Evolutionary conservation across 2,329 filamentous ascomycete species (phyloP).

Genomic region (Lojkania enalia): DNA sequence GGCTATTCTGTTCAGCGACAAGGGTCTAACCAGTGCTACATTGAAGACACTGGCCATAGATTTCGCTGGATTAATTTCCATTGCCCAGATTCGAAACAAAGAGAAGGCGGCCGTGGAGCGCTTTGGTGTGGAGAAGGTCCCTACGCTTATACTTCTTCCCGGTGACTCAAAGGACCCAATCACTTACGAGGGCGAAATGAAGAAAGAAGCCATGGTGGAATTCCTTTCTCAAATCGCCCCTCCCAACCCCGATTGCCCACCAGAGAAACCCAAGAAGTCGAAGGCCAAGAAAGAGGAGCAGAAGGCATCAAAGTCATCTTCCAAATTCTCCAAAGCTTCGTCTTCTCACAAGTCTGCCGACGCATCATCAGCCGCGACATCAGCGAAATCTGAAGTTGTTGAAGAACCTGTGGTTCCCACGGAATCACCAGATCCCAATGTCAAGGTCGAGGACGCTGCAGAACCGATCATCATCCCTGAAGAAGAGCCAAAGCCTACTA

Average conservation of each 20-base stretch:
- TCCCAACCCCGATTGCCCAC: slow-evolving; percentile 77
- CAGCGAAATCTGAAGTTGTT: slow-evolving; percentile 55
- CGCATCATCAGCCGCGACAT: slow-evolving; percentile 50
- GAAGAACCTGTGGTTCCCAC: slow-evolving; percentile 55
- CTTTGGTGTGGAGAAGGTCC: slow-evolving; percentile 78
- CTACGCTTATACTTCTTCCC: slow-evolving; percentile 78
- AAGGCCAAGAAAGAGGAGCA: slow-evolving; percentile 50
- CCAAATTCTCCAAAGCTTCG: slow-evolving; percentile 55
- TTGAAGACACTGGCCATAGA: slow-evolving; percentile 87
- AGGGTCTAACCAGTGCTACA: slow-evolving; percentile 82
- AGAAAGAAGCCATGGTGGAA: slow-evolving; percentile 77
- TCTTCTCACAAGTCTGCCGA: slow-evolving; percentile 56
- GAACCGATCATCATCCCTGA: slow-evolving; percentile 58
- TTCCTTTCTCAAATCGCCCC: slow-evolving; percentile 80
- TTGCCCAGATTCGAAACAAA: slow-evolving; percentile 84
- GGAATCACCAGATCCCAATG: slow-evolving; percentile 57
- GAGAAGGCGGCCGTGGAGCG: slow-evolving; percentile 71
- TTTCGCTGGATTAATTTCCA: slow-evolving; percentile 75
- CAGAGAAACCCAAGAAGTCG: slow-evolving; percentile 51
- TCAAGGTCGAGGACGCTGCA: slow-evolving; percentile 49
- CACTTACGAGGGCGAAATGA: slow-evolving; percentile 79
- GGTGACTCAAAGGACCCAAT: slow-evolving; percentile 69
- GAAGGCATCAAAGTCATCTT: slow-evolving; percentile 51
- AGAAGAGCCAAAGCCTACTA: slow-evolving; percentile 58
- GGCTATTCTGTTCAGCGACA: slow-evolving; percentile 90